Evolutionary conservation across 495 filamentous ascomycete species (phyloP).

Genomic region (Sphaerosporella brunnea): DNA sequence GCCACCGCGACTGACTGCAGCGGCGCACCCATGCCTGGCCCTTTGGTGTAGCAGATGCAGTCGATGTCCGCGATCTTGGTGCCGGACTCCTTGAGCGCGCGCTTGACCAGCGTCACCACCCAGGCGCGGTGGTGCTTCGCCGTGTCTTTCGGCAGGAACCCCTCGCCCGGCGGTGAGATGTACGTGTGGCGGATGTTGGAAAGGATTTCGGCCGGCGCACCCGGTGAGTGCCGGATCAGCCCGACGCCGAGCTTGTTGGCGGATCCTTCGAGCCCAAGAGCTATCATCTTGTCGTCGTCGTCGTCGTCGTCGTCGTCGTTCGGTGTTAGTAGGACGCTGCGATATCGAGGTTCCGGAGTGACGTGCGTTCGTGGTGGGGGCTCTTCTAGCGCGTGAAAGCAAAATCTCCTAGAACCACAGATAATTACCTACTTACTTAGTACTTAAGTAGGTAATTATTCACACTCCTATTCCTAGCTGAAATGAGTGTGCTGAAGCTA

Average conservation of each 20-base stretch:
- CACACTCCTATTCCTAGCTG: too few relatives aligned
- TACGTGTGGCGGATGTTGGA: conserved; percentile 92
- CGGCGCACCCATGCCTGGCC: conserved; percentile 91
- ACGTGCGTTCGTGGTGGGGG: too few relatives aligned
- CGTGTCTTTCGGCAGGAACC: conserved; percentile 92
- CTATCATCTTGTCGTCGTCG: too few relatives aligned
- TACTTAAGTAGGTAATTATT: too few relatives aligned
- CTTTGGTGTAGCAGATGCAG: conserved; percentile 84
- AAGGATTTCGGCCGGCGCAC: conserved; percentile 53
- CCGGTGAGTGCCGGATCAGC: conserved; percentile 60
- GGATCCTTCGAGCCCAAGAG: conserved; percentile 87
- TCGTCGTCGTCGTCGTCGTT: too few relatives aligned
- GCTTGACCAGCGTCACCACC: conserved; percentile 62
- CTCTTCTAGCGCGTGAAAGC: too few relatives aligned
- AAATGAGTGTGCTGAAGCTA: too few relatives aligned
- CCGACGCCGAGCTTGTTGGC: conserved; percentile 96
- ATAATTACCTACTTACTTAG: too few relatives aligned
- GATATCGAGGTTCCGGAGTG: too few relatives aligned
- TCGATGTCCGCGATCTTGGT: conserved; percentile 48
- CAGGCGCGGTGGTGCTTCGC: conserved; percentile 75
- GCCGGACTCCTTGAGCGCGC: conserved; percentile 52
- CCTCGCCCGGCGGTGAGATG: conserved; percentile 74
- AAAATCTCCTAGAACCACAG: too few relatives aligned
- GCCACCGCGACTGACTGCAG: conserved; percentile 76
- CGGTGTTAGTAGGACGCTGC: too few relatives aligned